Base-by-base conservation (phyloP, 129 eudicot genomes). In the Ambrosia artemisiifolia region DNA sequence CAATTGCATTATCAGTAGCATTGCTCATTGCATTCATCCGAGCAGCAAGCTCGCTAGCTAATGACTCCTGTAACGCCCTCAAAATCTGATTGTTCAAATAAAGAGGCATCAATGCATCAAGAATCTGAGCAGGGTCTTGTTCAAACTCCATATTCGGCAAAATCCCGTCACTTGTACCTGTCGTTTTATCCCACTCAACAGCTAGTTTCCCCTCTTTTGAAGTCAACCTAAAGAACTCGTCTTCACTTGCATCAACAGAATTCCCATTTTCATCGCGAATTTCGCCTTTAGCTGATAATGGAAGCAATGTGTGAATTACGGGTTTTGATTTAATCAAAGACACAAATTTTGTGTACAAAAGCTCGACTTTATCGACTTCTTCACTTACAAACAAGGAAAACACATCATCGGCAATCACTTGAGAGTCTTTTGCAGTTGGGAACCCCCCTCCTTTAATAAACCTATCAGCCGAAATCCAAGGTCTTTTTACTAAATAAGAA, bases 71-170 rank as follows among this genome's bases (percentile, higher is more conserved):
- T 76, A 92, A 75, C 5, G 97, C 97, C 86, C 96, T 88, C 89
- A 92, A 80, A 36, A 92, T 86, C 86, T 92, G 97, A 70, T 88
- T 88, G 47, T 92, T 92, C 67, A 88, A 71, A 67, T 92, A 92
- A 50, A 92, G 83, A 11, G 97, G 97, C 93, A 92, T 74, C 82
- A 92, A 65, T 12, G 97, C 97, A 88, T 92, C 97, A 65, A 92
- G 91, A 78, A 91, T 91, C 83, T 88, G 91, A 54, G 79, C 97
- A 3, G 93, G 97, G 48, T 91, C 96, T 78, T 88, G 96, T 84
- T 91, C 97, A 69, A 91, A 91, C 63, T 91, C 77, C 85, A 86
- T 82, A 73, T 78, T 86, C 4, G 91, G 84, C 53, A 76, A 82
- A 57, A 86, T 80, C 12, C 59, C 80, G 10, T 64, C 73, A 3